phyloP scores from a whole-genome alignment of 441 rosid genomes.

The Arabidopsis lyrata region DNA sequence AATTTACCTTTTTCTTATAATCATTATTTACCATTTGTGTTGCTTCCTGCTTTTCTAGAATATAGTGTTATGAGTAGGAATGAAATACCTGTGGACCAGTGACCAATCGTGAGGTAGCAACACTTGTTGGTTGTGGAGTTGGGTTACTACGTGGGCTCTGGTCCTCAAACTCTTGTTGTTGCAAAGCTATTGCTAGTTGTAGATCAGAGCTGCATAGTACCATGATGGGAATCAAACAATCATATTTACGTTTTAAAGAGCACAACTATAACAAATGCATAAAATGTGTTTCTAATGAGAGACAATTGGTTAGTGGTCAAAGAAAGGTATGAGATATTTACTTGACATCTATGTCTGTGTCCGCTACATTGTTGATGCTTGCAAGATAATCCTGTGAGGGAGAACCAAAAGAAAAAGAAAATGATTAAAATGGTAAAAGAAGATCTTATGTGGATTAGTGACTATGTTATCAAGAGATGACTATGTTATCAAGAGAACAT shows the following conservation, averaged over 20 bases:
- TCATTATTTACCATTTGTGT: background rate
- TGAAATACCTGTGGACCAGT: constrained; percentile 89
- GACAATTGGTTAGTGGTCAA: background rate
- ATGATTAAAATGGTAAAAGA: constrained; percentile 23
- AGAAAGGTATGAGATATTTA: constrained; percentile 43
- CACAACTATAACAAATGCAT: background rate
- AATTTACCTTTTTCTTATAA: constrained; percentile 6
- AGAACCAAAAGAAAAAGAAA: constrained; percentile 30
- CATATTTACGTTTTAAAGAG: background rate
- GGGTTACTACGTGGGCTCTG: constrained; percentile 70
- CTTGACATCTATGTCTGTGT: constrained; percentile 73
- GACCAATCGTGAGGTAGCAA: constrained; percentile 64
- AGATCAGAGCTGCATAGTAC: constrained; percentile 80
- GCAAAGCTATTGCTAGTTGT: constrained; percentile 94
- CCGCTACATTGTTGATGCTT: constrained; percentile 72
- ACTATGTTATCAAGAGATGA: constrained; percentile 29
- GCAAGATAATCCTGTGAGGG: constrained; percentile 83
- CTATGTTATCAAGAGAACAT: constrained; percentile 25
- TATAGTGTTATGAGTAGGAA: constrained; percentile 1
- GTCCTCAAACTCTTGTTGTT: constrained; percentile 95
- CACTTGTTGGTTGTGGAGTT: constrained; percentile 58
- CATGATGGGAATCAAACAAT: constrained; percentile 18
- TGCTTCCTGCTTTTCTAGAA: background rate
- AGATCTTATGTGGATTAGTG: constrained; percentile 2
- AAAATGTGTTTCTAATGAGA: background rate